A percentile compares a stretch with the other conserved stretches of the same genome.
Conservation (phyloP, 345 rosid species). For the Euclidium syriacum region DNA sequence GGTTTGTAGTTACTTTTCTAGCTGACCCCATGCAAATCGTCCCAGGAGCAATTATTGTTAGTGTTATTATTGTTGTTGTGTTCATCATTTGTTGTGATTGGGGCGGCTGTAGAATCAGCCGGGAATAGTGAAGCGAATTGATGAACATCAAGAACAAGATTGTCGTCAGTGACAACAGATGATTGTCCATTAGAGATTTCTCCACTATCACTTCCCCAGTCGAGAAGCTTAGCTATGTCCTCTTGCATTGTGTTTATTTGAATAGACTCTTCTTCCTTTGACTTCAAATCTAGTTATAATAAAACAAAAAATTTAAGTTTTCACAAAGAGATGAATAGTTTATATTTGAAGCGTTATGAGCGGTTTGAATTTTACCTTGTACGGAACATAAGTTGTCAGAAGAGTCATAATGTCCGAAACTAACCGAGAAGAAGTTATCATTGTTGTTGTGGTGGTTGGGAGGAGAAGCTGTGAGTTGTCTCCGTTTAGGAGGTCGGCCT, state of each 20-base stretch:
- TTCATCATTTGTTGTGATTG: constrained; percentile 6
- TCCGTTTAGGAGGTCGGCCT: constrained; percentile 25
- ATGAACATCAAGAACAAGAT: constrained; percentile 55
- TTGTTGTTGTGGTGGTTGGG: constrained; percentile 14
- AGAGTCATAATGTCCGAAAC: constrained; percentile 25
- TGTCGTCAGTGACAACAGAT: constrained; percentile 48
- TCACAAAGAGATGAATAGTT: not conserved
- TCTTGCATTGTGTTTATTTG: constrained; percentile 41
- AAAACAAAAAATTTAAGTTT: not conserved
- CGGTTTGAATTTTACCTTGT: constrained; percentile 19
- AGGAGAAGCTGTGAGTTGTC: constrained; percentile 32
- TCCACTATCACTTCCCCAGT: constrained; percentile 43
- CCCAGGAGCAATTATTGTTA: constrained; percentile 41
- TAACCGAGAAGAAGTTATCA: constrained; percentile 34
- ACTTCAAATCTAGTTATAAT: constrained; percentile 26
- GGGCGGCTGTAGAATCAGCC: constrained; percentile 25
- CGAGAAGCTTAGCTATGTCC: constrained; percentile 46
- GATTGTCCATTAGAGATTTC: constrained; percentile 57
- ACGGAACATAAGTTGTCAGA: constrained; percentile 29
- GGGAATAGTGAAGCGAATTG: constrained; percentile 53
- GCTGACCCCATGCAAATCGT: constrained; percentile 45
- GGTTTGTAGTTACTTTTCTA: constrained; percentile 7
- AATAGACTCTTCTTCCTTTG: constrained; percentile 38
- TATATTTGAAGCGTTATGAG: not conserved
- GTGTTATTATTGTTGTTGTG: constrained; percentile 25